Evolutionary conservation across 352 stramenopile genomes (phyloP).

Genomic region (Phytophthora agathidicida): DNA sequence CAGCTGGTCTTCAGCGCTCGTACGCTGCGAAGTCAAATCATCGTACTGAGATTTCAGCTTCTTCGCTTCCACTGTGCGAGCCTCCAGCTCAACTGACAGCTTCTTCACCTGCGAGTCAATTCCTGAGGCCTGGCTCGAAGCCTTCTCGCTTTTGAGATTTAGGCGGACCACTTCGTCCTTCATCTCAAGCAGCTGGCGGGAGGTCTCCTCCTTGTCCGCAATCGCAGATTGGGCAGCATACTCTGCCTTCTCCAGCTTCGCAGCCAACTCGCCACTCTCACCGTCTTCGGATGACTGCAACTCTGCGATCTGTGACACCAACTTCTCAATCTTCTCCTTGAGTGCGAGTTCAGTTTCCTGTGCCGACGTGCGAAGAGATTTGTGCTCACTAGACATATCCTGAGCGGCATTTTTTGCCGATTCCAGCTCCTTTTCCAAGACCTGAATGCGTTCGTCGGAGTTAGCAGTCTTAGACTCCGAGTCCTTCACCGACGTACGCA

Average conservation of each 20-base stretch:
- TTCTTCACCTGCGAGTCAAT: constrained; percentile 43
- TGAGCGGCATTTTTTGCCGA: constrained; percentile 16
- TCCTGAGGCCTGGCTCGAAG: constrained; percentile 28
- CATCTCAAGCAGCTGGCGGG: constrained; percentile 40
- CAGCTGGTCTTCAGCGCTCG: constrained; percentile 41
- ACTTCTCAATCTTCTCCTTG: constrained; percentile 38
- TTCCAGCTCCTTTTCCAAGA: constrained; percentile 36
- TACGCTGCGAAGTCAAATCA: constrained; percentile 29
- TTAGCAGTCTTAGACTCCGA: constrained; percentile 12
- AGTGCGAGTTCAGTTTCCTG: constrained; percentile 32
- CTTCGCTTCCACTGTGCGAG: constrained; percentile 36
- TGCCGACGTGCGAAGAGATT: constrained; percentile 7
- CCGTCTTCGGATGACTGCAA: constrained; percentile 32
- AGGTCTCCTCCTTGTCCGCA: constrained; percentile 49
- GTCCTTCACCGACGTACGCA: constrained; percentile 23
- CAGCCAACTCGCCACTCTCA: constrained; percentile 29
- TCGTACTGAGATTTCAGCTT: constrained; percentile 47
- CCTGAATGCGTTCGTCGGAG: constrained; percentile 25
- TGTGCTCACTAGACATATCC: constrained; percentile 5
- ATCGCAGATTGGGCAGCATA: constrained; percentile 19
- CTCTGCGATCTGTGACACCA: constrained; percentile 34
- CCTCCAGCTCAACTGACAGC: constrained; percentile 40
- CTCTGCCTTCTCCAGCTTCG: constrained; percentile 42
- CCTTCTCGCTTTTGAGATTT: constrained; percentile 49
- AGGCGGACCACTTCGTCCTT: constrained; percentile 61